Evolutionary conservation across 2,329 filamentous ascomycete species (phyloP).

Genomic region (Fonsecaea erecta): DNA sequence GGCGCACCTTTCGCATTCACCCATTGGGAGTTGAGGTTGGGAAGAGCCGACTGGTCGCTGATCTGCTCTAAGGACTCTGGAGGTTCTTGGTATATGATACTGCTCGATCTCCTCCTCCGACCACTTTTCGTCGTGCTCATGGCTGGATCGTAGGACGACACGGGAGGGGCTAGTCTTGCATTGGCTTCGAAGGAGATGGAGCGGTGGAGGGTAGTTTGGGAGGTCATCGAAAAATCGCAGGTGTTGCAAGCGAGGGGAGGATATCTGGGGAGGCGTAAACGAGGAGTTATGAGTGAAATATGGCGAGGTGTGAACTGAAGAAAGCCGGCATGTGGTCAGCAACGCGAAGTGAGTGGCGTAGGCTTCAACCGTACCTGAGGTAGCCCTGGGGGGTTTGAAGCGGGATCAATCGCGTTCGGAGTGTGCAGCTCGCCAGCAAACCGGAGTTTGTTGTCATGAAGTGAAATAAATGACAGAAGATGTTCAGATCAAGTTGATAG

Average conservation of each 20-base stretch:
- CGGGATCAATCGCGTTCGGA: conserved; percentile 21
- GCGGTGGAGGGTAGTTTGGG: conserved; percentile 77
- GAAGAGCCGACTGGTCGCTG: conserved; percentile 91
- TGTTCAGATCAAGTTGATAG: conserved; percentile 15
- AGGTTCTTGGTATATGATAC: conserved; percentile 97
- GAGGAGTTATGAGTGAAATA: not conserved
- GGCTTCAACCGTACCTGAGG: conserved; percentile 11
- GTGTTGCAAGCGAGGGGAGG: not conserved
- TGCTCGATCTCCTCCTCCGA: conserved; percentile 92
- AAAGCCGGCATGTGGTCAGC: conserved; percentile 7
- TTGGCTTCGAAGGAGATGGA: conserved; percentile 90
- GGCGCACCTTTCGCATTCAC: conserved; percentile 94
- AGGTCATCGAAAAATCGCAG: conserved; percentile 34
- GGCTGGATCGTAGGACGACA: conserved; percentile 57
- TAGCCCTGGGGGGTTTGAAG: not conserved
- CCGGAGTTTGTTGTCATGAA: conserved; percentile 9
- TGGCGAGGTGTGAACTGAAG: not conserved
- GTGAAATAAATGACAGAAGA: conserved; percentile 15
- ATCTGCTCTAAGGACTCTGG: conserved; percentile 96
- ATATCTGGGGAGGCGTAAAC: not conserved
- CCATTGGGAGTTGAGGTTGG: conserved; percentile 98
- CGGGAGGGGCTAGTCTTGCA: conserved; percentile 66
- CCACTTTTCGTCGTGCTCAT: conserved; percentile 68
- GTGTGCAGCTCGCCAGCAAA: conserved; percentile 21
- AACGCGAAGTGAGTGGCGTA: conserved; percentile 13